These are phyloP conservation scores for Rhizomucor pusillus DNA, from an alignment of 371 early-diverging fungal species.

Conservation along the genomic window DNA sequence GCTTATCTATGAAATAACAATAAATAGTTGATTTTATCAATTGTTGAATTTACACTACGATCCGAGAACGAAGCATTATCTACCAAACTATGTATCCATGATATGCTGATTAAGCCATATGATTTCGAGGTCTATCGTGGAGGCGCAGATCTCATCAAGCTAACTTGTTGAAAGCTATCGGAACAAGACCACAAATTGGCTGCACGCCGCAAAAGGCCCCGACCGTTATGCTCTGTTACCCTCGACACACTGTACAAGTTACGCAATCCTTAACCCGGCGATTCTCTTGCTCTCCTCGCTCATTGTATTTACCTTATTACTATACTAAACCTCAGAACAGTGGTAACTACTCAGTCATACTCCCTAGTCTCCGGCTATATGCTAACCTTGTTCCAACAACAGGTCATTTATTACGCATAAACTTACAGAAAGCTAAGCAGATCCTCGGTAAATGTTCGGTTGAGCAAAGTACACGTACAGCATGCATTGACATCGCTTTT, in stretches of 20 bases:
- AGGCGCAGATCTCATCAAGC: no score
- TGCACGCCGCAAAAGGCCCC: no score
- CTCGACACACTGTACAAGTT: no score
- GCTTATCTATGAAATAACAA: not conserved
- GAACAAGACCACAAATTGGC: no score
- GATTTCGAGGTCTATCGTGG: no score
- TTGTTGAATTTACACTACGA: no score
- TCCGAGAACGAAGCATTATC: no score
- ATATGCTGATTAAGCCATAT: no score
- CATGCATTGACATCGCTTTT: not conserved
- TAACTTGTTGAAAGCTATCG: no score
- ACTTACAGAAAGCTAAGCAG: constrained; percentile 17
- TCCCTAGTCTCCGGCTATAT: not conserved
- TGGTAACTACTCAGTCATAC: not conserved
- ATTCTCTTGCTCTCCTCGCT: not conserved
- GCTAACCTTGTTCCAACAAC: not conserved
- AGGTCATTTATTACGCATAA: constrained; percentile 20
- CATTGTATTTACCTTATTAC: not conserved
- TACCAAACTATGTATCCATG: no score
- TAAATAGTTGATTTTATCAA: no score
- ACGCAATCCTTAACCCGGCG: not conserved
- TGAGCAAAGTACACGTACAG: not conserved
- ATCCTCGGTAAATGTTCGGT: constrained; percentile 13
- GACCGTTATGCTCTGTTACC: no score
- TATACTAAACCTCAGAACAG: not conserved